Percentiles rank a stretch among this genome's conserved stretches.
Evolutionary conservation across 345 rosid genomes (phyloP).

Genomic region (Xanthoceras sorbifolium): DNA sequence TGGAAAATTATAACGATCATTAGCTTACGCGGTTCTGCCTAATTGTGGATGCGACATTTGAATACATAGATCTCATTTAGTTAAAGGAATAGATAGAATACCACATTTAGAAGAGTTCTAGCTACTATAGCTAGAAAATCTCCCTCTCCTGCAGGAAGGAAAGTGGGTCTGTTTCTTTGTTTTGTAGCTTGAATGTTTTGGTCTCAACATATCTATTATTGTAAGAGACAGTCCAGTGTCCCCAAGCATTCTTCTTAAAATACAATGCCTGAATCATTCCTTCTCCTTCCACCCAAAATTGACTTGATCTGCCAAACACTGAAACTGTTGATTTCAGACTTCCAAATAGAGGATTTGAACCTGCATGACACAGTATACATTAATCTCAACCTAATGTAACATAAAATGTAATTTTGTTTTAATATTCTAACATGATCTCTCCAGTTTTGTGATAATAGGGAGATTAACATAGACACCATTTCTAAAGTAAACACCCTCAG

Average conservation of each 20-base stretch:
- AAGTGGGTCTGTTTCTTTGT: slow-evolving; percentile 40
- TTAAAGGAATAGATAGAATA: not conserved
- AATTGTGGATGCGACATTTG: not conserved
- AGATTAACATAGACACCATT: slow-evolving; percentile 29
- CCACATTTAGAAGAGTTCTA: not conserved
- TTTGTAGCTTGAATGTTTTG: slow-evolving; percentile 46
- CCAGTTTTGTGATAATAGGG: no score
- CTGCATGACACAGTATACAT: slow-evolving; percentile 26
- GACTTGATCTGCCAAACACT: slow-evolving; percentile 48
- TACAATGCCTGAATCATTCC: slow-evolving; percentile 63
- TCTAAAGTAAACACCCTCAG: slow-evolving; percentile 32
- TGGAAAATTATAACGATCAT: slow-evolving; percentile 17
- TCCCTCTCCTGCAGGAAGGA: slow-evolving; percentile 56
- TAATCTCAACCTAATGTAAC: not conserved
- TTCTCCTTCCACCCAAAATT: slow-evolving; percentile 61
- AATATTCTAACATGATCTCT: no score
- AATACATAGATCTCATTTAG: not conserved
- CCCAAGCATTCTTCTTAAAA: slow-evolving; percentile 31
- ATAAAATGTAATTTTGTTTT: no score
- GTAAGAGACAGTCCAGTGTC: slow-evolving; percentile 44
- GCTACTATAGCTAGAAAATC: slow-evolving; percentile 36
- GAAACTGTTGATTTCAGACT: slow-evolving; percentile 44
- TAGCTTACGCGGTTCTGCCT: not conserved
- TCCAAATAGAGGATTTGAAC: slow-evolving; percentile 55
- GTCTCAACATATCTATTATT: slow-evolving; percentile 50